Conservation (phyloP, 768 basidiomycete genomes). For the Xanthoconium purpureum region DNA sequence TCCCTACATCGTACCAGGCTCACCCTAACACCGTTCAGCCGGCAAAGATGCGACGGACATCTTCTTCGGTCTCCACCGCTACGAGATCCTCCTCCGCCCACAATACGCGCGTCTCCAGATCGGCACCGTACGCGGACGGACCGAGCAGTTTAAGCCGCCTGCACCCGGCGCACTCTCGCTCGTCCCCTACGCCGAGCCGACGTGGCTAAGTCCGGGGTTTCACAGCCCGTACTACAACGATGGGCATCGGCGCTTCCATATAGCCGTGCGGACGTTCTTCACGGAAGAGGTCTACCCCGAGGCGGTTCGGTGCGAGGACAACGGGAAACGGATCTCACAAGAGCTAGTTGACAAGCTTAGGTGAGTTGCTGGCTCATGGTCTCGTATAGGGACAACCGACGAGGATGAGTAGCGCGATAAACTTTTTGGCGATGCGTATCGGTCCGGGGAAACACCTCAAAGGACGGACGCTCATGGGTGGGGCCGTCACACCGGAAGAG, state of each 20-base stretch:
- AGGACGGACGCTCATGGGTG: slow-evolving; percentile 76
- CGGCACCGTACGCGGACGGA: slow-evolving; percentile 56
- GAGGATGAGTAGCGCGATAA: slow-evolving; percentile 69
- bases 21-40: slow-evolving; percentile 34
- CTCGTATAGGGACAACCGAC: no score
- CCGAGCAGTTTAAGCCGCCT: slow-evolving; percentile 51
- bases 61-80: slow-evolving; percentile 84
- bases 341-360: slow-evolving; percentile 82
- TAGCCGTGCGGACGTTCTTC: slow-evolving; percentile 71
- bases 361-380: no score
- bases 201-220: slow-evolving; percentile 70
- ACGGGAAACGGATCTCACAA: slow-evolving; percentile 81
- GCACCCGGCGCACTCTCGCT: slow-evolving; percentile 62
- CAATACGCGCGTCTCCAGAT: slow-evolving; percentile 71
- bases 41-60: slow-evolving; percentile 73
- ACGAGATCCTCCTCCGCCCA: slow-evolving; percentile 72
- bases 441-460: slow-evolving; percentile 85
- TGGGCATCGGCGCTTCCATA: slow-evolving; percentile 72
- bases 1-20: background rate
- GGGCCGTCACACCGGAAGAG: slow-evolving; percentile 76
- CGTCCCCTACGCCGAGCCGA: slow-evolving; percentile 84
- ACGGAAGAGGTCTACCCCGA: slow-evolving; percentile 73
- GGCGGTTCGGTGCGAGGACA: slow-evolving; percentile 76
- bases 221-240: slow-evolving; percentile 76
- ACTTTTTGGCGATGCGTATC: slow-evolving; percentile 63